phyloP scores from a whole-genome alignment of 176 grass and related monocot genomes.

The Phoenix dactylifera region DNA sequence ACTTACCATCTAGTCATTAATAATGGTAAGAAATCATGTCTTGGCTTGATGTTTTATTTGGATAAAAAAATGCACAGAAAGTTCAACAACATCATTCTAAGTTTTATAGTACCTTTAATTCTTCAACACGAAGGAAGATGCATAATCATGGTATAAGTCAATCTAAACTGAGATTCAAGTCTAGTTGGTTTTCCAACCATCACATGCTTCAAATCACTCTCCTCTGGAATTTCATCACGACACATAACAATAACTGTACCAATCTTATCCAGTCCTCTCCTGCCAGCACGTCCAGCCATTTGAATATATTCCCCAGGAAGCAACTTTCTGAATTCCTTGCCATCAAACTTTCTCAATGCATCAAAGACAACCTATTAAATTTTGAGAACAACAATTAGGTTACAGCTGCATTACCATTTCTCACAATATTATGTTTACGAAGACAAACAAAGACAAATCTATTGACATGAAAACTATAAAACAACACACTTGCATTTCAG shows the following conservation, averaged over 20 bases:
- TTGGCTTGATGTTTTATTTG: too few relatives aligned
- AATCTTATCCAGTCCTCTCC: constrained; percentile 93
- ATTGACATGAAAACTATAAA: too few relatives aligned
- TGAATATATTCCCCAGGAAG: constrained; percentile 97
- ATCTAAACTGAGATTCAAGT: constrained; percentile 79
- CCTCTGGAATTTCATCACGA: constrained; percentile 92
- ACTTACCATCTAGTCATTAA: too few relatives aligned
- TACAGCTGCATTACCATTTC: too few relatives aligned
- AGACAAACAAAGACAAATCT: too few relatives aligned
- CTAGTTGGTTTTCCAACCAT: constrained; percentile 90
- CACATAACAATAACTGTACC: constrained; percentile 93
- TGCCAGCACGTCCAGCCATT: constrained; percentile 97
- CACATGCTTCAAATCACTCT: constrained; percentile 91
- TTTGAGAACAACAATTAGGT: constrained; percentile 3
- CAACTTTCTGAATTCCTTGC: constrained; percentile 81
- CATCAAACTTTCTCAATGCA: constrained; percentile 90
- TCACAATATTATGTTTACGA: too few relatives aligned
- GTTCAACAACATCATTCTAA: not conserved
- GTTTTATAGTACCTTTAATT: constrained; percentile 59
- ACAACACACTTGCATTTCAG: too few relatives aligned
- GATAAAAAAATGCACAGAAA: too few relatives aligned
- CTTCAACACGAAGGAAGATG: constrained; percentile 98
- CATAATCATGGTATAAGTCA: constrained; percentile 97
- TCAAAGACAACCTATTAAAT: constrained; percentile 86
- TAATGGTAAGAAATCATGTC: too few relatives aligned